These are phyloP conservation scores for Cryptosporidium ubiquitum DNA, from an alignment of 169 alveolate genomes.

Conservation along the genomic window DNA sequence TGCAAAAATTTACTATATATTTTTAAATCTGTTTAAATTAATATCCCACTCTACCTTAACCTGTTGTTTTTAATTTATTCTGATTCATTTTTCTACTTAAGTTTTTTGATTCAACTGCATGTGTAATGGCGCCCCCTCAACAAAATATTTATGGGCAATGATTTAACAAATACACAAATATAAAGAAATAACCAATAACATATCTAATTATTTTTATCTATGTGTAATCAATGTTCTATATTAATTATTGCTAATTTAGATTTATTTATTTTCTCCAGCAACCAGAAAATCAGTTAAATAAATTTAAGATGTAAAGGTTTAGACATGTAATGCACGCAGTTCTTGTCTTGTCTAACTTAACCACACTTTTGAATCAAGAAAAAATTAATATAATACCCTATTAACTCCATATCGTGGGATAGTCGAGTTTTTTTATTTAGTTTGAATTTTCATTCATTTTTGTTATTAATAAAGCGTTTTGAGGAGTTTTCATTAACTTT, in stretches of 20 bases:
- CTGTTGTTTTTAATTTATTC: neutral
- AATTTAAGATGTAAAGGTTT: neutral
- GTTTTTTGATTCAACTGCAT: neutral
- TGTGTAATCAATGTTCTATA: neutral
- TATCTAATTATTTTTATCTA: no score
- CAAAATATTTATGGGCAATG: neutral
- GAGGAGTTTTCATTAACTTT: neutral
- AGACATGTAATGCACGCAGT: slow-evolving; percentile 75
- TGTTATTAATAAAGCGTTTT: neutral
- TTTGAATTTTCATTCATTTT: neutral
- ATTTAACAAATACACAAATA: neutral
- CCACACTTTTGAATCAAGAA: slow-evolving; percentile 35
- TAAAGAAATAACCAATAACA: no score
- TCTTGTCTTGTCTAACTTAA: slow-evolving; percentile 70
- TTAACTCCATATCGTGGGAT: slow-evolving; percentile 16
- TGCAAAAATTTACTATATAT: neutral
- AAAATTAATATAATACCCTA: neutral
- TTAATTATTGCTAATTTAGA: neutral
- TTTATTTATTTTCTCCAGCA: neutral
- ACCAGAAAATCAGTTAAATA: neutral
- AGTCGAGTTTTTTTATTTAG: neutral
- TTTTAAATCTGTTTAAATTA: no score
- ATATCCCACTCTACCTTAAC: neutral
- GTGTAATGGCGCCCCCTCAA: neutral
- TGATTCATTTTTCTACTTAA: neutral